Evolutionary conservation across 1,284 basidiomycete genomes (phyloP), one percentile per base, ranked within the genome.

Genomic region (Crepidotus sp.): DNA sequence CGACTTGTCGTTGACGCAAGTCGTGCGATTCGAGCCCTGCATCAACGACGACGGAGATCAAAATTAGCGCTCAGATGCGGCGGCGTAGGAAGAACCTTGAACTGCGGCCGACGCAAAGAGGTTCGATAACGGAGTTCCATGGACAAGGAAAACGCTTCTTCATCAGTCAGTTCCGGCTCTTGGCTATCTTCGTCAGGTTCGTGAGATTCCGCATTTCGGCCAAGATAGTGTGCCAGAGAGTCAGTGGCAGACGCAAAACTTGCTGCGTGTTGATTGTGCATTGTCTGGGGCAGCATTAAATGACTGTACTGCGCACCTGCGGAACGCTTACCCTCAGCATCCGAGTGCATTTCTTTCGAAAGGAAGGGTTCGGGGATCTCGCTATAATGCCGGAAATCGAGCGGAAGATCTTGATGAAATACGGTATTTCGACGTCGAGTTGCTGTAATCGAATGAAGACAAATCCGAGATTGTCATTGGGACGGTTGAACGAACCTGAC

Each of bases 321-420:
- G 13, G 26, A 9, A 22, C 30, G 50, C 46, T 40, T 60, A 80
- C 83, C 67, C 73, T 71, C 13, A 82, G 48, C 21, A 75, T 57
- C 14, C 60, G 62, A 37, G 56, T 56, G 53, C 66, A 73, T 49
- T 59, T 66, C 33, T 61, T 61, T 40, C 64, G 62, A 58, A 83
- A 80, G 13, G 46, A 46, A 1, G 55, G 42, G 50, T 76, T 68
- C 2, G 61, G 57, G 3, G 83, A 83, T 18, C 80, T 71, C 33
- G 58, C 51, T 31, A 72, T 65, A 36, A 85, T 74, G 27, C 64
- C 64, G 22, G 64, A 53, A 32, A 85, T 61, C 3, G 79, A 76
- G 9, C 57, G 61, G 33, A 68, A 66, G 32, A 84, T 69, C 6
- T 70, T 68, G 6, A 63, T 60, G 52, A 78, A 74, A 47, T 70